A percentile compares a stretch with the other conserved stretches of the same genome.
Conservation (phyloP, 805 yeast species). For the Suhomyces xylopsoci region DNA sequence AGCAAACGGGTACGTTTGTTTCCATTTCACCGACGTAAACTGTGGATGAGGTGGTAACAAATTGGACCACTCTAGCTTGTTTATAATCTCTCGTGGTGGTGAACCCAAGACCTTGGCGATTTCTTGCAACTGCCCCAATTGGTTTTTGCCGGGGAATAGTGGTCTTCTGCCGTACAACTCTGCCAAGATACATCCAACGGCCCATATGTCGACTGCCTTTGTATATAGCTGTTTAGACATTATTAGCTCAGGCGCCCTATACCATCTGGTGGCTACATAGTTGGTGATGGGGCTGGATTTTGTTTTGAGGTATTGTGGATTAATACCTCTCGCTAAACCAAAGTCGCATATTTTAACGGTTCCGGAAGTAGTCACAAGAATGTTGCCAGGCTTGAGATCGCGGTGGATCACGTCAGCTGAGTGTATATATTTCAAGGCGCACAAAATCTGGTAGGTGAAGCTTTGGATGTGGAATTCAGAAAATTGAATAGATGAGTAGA, state of each 20-base stretch:
- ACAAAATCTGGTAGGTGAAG: conserved; percentile 74
- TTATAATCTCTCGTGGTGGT: conserved; percentile 52
- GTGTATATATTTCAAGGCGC: conserved; percentile 87
- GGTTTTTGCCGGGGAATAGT: conserved; percentile 71
- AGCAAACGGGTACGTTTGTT: conserved; percentile 60
- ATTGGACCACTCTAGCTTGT: conserved; percentile 26
- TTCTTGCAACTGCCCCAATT: conserved; percentile 65
- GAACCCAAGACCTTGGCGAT: conserved; percentile 70
- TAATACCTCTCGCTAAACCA: conserved; percentile 83
- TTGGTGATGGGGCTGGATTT: conserved; percentile 56
- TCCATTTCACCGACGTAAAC: conserved; percentile 42
- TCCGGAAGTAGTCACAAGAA: conserved; percentile 73
- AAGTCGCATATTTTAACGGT: conserved; percentile 85
- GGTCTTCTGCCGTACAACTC: conserved; percentile 83
- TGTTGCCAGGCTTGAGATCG: conserved; percentile 89
- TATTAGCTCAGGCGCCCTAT: conserved; percentile 88
- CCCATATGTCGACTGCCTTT: conserved; percentile 85
- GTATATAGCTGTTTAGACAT: conserved; percentile 57
- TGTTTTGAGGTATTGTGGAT: conserved; percentile 27
- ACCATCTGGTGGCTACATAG: conserved; percentile 95
- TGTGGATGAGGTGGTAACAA: conserved; percentile 41
- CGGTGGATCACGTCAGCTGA: conserved; percentile 91
- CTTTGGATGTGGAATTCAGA: conserved; percentile 80
- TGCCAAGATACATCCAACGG: conserved; percentile 85
- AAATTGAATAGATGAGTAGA: conserved; percentile 70